Base-by-base conservation (phyloP, 2,329 filamentous ascomycete species). In the Cytospora paraplurivora region DNA sequence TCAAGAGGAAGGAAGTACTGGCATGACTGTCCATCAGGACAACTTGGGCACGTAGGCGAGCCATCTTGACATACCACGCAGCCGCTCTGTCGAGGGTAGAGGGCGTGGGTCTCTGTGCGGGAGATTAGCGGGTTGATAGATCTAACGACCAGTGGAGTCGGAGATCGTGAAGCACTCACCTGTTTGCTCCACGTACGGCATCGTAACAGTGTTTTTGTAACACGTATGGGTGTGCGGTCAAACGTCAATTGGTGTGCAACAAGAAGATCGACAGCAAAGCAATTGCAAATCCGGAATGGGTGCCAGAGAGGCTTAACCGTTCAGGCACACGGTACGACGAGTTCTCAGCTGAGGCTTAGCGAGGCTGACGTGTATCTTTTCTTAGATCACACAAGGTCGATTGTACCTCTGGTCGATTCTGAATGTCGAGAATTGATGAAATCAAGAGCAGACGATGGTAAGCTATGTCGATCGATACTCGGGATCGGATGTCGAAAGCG, bases 61-160 rank as follows among this genome's bases (percentile, higher is more conserved):
- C 66, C 70, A 56, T 77, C 75, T 34, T 79, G 76, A 70, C 83
- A 85, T 51, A 76, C 68, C 11, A 82, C 74, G 67, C 82, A 85
- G 8, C 72, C 73, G 44, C 74, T 73, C 59, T 77, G 74, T 70
- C 81, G 75, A 44, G 73, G 76, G 17, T 76, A 68, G 51, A 82
- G 73, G 33, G 70, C 68, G 49, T 73, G 67, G 32, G 71, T 68
- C 68, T 62, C 67, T 68, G 19, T 10, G 32, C 37, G 38, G 17
- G n/a, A 52, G 35, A 27, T 66, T 62, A 66, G 61, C 47, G 12
- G 19, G 19, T 13, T 41, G 60, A 27, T 49, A 41, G n/a, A 15
- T 33, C 13, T 3, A 34, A 12, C 7, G 47, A 8, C 15, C 33
- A 33, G 37, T 32, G 34, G 12, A 51, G 37, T 44, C 52, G 37